Evolutionary conservation across 306 rosid genomes (phyloP).

Genomic region (Quercus glauca): DNA sequence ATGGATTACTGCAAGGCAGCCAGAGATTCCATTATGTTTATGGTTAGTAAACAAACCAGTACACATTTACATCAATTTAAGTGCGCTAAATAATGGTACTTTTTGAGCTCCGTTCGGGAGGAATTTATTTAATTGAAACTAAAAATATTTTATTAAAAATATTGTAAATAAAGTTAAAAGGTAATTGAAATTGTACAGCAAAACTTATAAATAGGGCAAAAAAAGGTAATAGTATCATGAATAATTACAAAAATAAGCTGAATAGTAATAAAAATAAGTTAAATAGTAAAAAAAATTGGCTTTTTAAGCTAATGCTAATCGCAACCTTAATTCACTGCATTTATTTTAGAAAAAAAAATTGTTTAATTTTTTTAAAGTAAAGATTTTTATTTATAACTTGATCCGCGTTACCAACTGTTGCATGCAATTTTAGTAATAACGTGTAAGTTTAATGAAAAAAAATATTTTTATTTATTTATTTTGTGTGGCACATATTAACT

Average conservation of each 20-base stretch:
- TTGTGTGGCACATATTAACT: background rate
- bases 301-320: no score
- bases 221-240: rapidly evolving
- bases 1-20: background rate
- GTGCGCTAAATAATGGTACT: constrained; percentile 3
- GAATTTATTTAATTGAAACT: rapidly evolving
- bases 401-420: rapidly evolving
- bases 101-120: no score
- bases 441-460: no score
- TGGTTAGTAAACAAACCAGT: background rate
- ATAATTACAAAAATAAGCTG: rapidly evolving
- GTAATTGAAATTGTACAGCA: rapidly evolving
- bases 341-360: background rate
- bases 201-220: rapidly evolving
- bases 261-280: no score
- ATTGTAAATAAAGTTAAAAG: no score
- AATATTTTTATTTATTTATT: no score
- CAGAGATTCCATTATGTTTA: background rate
- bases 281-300: rapidly evolving
- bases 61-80: background rate
- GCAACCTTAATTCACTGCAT: background rate
- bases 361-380: background rate
- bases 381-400: background rate
- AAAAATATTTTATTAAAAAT: rapidly evolving
- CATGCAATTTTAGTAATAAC: no score